Evolutionary conservation across 139 green algal genomes (phyloP), one percentile per base, ranked within the genome.

Genomic region (Astrephomene gubernaculifera): DNA sequence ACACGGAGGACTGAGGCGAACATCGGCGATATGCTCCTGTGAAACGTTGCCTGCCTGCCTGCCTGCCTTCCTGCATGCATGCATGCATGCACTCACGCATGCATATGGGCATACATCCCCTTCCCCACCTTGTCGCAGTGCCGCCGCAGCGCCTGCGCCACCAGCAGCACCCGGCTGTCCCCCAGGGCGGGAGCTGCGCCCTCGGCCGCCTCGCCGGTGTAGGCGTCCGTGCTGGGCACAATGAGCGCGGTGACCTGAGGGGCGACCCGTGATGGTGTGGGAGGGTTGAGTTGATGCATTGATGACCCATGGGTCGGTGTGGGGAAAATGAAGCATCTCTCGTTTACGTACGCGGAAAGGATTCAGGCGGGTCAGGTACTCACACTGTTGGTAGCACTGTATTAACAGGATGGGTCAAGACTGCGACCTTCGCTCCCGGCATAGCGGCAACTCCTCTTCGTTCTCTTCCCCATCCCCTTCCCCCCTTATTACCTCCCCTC

Each of bases 141-240:
- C 10, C 39, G 61, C 22, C 79, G 33, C 79, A 86, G 65, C 45
- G 45, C 35, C 1, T 63, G 45, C 9, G 79, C 79, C 44, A 52
- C 79, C 65, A 78, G 61, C 65, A 86, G 65, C 65, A 78, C 52
- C 60, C 72, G 39, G 3, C 44, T 64, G 33, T 85, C 79, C 44
- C 63, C 79, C 45, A 85, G 43, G 24, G 79, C 79, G 24, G 79
- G 63, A 6, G 12, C 45, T 44, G 33, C 2, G 29, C 64, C 79
- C 43, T 41, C 22, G 44, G 75, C 79, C 31, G 61, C 61, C 41
- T 64, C 64, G 44, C 67, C 43, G 24, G 25, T 38, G 31, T 38
- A 75, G 44, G 54, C 44, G 14, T 67, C 41, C 10, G 7, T 52
- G 21, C 17, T 76, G 31, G 79, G 79, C 24, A 85, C 63, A 22